Evolutionary conservation across 148 eudicot species (phyloP), one percentile per base, ranked within the genome.

Genomic region (Silene latifolia): DNA sequence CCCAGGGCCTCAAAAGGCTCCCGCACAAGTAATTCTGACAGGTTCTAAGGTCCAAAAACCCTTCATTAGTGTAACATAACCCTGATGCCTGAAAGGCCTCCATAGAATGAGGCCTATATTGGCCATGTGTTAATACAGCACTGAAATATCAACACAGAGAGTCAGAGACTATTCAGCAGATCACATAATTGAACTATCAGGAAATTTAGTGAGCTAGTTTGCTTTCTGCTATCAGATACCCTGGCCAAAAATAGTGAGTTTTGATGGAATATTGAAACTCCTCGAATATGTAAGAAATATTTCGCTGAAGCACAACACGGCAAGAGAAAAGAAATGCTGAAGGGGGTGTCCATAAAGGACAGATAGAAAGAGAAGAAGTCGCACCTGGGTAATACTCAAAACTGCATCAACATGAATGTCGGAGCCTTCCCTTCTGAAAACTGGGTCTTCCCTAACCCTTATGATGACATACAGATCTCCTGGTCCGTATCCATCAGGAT

Each of bases 381-480:
- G 15, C 81, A 91, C 97, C 94, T 94, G 98, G 60, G 97, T 84
- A 78, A 94, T 80, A 79, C 87, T 90, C 79, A 94, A 69, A 56
- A 82, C 78, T 48, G 97, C 89, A 86, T 91, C 93, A 63, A 94
- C 98, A 80, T 94, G 98, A 61, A 94, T 89, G 71, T 94, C 91
- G 27, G 93, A 76, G 67, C 97, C 96, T 82, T 94, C 97, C 80
- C 98, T 85, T 60, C 97, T 86, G 74, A 94, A 94, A 67, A 92
- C 90, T 69, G 98, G 98, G 76, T 94, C 98, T 82, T 94, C 97
- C 66, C 89, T 87, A 53, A 94, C 93, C 98, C 80, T 91, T 72
- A 93, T 83, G 54, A 77, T 75, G 71, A 91, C 95, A 81, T 79
- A 87, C 71, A 93, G 98, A 82, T 91, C 94, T 71, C 97, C 98